Base-by-base conservation (phyloP, 441 rosid species). In the Gossypium gossypioides region DNA sequence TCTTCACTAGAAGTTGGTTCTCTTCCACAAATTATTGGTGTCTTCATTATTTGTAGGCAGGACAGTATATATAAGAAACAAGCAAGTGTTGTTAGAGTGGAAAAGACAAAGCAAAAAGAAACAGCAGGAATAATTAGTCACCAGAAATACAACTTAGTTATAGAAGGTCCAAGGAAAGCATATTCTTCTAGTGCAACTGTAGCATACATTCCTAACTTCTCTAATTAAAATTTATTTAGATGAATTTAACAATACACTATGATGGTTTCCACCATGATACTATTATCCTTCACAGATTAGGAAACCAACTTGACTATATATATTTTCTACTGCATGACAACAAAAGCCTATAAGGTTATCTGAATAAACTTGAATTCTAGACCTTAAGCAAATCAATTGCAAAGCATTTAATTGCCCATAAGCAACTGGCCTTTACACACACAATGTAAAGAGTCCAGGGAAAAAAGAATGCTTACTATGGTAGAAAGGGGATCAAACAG, bases 1-100 rank as follows among this genome's bases (percentile, higher is more conserved):
- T 95, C 96, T 81, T 89, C 92, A 4, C 81, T 74, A 60, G 98
- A 85, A 78, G 89, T 85, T 76, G 98, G 99, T 83, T 95, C 99
- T 87, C 99, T 95, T 86, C 99, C 99, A 75, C 88, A 81, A 60
- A 95, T 84, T 67, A 95, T 90, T 29, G 99, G 98, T 29, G 87
- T 66, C 99, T 95, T 84, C 79, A 61, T 54, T 63, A 68, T 64
- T 72, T 75, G 64, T 67, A 16, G 52, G 10, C 19, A 67, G 12
- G 3, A 18, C 54, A 74, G 37, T 60, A 22, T 51, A 77, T 64
- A 64, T 22, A 77, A 55, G 78, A 72, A 74, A 77, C 9, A 52
- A 37, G 56, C n/a, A 46, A 46, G 8, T 46, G 37, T 48, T 50
- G 27, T 1, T 48, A 46, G 42, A 77, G 65, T 54, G 37, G 51